Evolutionary conservation across 2,329 filamentous ascomycete genomes (phyloP).

Genomic region (Plectosphaerella cucumerina): DNA sequence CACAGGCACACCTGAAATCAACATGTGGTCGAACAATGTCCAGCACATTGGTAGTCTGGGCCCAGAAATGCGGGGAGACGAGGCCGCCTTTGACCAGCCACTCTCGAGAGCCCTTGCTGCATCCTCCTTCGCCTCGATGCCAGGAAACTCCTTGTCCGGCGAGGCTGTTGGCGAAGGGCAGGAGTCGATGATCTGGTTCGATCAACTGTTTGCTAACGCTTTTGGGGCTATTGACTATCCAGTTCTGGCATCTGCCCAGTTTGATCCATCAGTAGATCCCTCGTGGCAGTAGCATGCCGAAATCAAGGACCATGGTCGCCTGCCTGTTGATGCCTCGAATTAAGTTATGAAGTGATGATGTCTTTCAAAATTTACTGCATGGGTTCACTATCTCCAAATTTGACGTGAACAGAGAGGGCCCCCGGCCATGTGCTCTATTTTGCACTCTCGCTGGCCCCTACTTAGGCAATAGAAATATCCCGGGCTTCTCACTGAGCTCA

Average conservation of each 20-base stretch:
- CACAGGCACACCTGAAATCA: neutral
- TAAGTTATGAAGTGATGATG: no score
- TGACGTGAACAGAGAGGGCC: no score
- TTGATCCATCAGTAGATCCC: constrained; percentile 25
- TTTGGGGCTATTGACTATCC: constrained; percentile 28
- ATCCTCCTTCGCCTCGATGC: neutral
- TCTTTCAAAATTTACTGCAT: no score
- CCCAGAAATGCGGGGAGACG: neutral
- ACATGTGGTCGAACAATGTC: no score
- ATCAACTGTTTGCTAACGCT: constrained; percentile 26
- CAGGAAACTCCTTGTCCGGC: neutral
- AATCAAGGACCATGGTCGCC: no score
- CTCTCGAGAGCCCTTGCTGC: neutral
- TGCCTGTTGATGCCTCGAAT: no score
- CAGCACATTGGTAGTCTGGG: no score
- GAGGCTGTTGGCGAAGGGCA: constrained; percentile 18
- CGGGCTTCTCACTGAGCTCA: no score
- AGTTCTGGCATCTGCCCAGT: constrained; percentile 24
- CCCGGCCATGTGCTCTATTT: no score
- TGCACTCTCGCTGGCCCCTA: no score
- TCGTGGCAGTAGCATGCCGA: constrained; percentile 20
- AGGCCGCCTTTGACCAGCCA: neutral
- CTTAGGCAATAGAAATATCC: no score
- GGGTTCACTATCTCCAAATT: no score
- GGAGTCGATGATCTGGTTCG: constrained; percentile 30